Conservation (phyloP, 768 basidiomycete genomes). For the Lactarius indigo region DNA sequence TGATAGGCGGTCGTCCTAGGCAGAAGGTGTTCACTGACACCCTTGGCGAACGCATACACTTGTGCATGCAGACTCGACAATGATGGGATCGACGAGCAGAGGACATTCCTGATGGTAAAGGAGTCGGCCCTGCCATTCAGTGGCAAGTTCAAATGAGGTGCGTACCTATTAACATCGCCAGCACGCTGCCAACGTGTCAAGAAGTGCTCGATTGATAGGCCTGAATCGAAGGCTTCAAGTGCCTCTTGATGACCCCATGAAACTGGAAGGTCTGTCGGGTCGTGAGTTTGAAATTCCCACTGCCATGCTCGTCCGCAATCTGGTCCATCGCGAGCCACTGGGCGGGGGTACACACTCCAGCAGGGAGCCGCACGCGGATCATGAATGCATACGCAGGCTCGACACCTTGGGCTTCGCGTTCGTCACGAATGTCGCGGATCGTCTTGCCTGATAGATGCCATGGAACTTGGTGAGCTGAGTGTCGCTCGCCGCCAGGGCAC, state of each 20-base stretch:
- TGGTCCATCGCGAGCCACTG: slow-evolving; percentile 97
- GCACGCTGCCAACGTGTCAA: slow-evolving; percentile 98
- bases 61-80: slow-evolving; percentile 81
- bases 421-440: slow-evolving; percentile 98
- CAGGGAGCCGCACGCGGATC: slow-evolving; percentile 97
- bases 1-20: slow-evolving; percentile 93
- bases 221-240: slow-evolving; percentile 95
- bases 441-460: slow-evolving; percentile 92
- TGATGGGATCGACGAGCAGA: slow-evolving; percentile 87
- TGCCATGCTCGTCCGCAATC: slow-evolving; percentile 94
- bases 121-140: slow-evolving; percentile 1
- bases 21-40: slow-evolving; percentile 79
- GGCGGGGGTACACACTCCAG: slow-evolving; percentile 84
- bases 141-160: slow-evolving; percentile 3
- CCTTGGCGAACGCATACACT: slow-evolving; percentile 81
- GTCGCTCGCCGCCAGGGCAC: slow-evolving; percentile 87
- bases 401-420: slow-evolving; percentile 85
- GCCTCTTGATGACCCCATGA: slow-evolving; percentile 97
- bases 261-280: slow-evolving; percentile 99
- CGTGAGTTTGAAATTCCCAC: slow-evolving; percentile 93
- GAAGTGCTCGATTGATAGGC: slow-evolving; percentile 85
- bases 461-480: slow-evolving; percentile 98
- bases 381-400: slow-evolving; percentile 98
- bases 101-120: slow-evolving; percentile 62
- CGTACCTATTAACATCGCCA: slow-evolving; percentile 92